Base-by-base conservation (phyloP, 2,329 filamentous ascomycete genomes). In the Cladophialophora chaetospira region DNA sequence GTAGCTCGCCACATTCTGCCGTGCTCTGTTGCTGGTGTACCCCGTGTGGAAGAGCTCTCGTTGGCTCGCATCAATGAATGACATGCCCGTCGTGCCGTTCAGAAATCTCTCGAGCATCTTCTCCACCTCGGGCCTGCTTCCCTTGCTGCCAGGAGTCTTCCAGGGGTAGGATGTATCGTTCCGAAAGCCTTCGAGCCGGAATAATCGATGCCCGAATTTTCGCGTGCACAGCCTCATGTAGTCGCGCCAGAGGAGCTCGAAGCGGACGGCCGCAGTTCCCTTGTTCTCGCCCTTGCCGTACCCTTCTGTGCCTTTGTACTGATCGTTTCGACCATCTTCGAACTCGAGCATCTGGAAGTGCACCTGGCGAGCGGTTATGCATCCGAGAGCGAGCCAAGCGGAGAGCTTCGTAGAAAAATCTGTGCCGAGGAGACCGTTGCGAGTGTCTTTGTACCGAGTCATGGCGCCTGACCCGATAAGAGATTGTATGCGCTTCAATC, bases 331-430 rank as follows among this genome's bases (percentile, higher is more conserved):
- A 0, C 87, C 89, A 38, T 90, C 79, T 71, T 93, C 89, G 57
- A 89, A 88, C 21, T 80, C 79, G 4, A 86, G 21, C 46, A 93
- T 77, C n/a, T 81, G 79, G 42, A 81, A 78, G 60, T 93, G 88
- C 2, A 93, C 74, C 67, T 90, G 87, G 1, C 89, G 83, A 1
- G 88, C 85, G 0, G 88, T 88, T 40, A 92, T 76, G 64, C 84
- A 88, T 3, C 89, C 89, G 10, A 89, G 79, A 0, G 88, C 82
- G 0, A 93, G 77, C 68, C 84, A 93, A 0, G 83, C 86, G 0
- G 88, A 90, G 0, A 93, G 75, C 59, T 91, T 92, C 2, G 88
- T 91, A 65, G 85, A 88, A 67, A 86, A 91, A 62, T 90, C 86
- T 1, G 77, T 68, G 1, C 88, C 88, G 0, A 91, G 69, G 1